Evolutionary conservation across 305 asterid genomes (phyloP), one percentile per base, ranked within the genome.

Genomic region (Euphrasia arctica): DNA sequence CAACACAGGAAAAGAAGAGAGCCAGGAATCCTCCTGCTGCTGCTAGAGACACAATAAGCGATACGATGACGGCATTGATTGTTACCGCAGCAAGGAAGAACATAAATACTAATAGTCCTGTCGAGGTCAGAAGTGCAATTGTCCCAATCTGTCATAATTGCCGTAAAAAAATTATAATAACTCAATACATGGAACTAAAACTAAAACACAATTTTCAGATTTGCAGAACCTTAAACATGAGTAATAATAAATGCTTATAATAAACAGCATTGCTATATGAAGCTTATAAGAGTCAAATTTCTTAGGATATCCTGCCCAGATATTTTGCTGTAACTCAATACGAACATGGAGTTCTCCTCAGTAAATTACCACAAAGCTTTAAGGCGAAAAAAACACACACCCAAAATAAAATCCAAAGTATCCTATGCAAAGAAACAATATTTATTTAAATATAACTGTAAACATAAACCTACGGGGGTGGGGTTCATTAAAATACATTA

Each of bases 21-120:
- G 90, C 95, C 84, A 90, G 70, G 81, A 87, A 87, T 65, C 95
- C 95, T 50, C 97, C 97, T 4, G 88, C 92, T 22, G 90, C 95
- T 4, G 90, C 97, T 76, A 90, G 66, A 43, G 95, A 83, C 78
- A 82, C 62, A 5, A 87, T 84, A 69, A 90, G 92, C 50, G 95
- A 83, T 65, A 90, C 73, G 70, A 85, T 77, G 27, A 88, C 70
- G n/a, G 95, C 96, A 57, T 90, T 88, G 68, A 84, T 10, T 28
- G 97, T 90, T 34, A 95, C 92, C 31, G 85, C 89, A 34, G 70
- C 74, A 55, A 90, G 84, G 84, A 90, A 85, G 31, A 85, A 73
- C 86, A 79, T 69, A 70, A 88, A 85, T 50, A 84, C 80, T 8
- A 78, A 62, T 67, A 85, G 62, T 67, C 95, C 97, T 6, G 89